Conservation (phyloP, 768 basidiomycete species). For the Coprinopsis marcescibilis region DNA sequence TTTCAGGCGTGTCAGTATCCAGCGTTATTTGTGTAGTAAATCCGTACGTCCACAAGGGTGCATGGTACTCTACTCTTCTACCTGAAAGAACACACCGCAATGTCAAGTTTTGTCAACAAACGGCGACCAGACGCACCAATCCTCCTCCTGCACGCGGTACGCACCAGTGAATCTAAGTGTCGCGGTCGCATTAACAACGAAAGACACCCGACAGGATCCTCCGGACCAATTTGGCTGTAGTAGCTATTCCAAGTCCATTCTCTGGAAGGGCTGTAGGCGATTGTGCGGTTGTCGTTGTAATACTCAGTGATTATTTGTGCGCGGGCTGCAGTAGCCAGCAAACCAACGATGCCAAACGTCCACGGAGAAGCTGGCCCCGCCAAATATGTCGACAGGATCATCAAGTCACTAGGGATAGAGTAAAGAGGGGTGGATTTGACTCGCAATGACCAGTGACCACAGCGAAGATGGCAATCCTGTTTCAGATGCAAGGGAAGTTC, state of each 20-base stretch:
- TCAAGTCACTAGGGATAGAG: no score
- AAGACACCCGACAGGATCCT: constrained; percentile 4
- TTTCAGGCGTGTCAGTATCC: neutral
- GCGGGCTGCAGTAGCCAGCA: neutral
- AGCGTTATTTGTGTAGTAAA: constrained; percentile 2
- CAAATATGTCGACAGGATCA: no score
- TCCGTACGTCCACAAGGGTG: constrained; percentile 5
- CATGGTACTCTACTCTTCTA: constrained; percentile 3
- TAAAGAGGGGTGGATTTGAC: no score
- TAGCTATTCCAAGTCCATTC: constrained; percentile 1
- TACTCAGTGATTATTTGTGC: neutral
- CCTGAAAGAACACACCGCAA: neutral
- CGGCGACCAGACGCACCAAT: neutral
- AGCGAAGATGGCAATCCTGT: no score
- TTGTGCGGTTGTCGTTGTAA: constrained; percentile 3
- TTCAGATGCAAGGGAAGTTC: neutral
- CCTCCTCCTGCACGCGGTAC: neutral
- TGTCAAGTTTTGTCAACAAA: neutral
- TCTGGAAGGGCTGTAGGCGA: neutral
- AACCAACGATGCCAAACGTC: neutral
- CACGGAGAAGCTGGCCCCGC: neutral
- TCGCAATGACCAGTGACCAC: no score
- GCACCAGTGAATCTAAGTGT: constrained; percentile 8
- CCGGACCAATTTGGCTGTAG: neutral
- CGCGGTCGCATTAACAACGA: neutral